These are phyloP conservation scores for Rosa persica DNA, from an alignment of 306 rosid genomes.

Conservation along the genomic window DNA sequence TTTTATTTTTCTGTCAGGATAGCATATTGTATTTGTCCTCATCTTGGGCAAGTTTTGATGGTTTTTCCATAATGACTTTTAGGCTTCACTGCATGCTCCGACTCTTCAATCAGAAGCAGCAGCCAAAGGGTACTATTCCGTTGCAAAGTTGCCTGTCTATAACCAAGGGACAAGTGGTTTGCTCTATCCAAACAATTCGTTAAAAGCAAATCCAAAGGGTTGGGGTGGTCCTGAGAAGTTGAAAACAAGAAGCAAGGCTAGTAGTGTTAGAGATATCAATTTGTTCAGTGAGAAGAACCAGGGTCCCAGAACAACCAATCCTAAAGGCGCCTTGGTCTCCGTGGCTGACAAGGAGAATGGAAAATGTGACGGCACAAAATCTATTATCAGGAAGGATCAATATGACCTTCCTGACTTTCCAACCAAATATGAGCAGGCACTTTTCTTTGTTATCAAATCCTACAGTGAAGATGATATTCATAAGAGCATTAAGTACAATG, in stretches of 20 bases:
- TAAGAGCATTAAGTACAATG: slow-evolving; percentile 82
- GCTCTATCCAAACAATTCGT: slow-evolving; percentile 47
- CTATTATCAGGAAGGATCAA: slow-evolving; percentile 45
- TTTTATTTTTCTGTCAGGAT: neutral
- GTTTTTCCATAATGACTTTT: slow-evolving; percentile 22
- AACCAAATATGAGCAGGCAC: slow-evolving; percentile 63
- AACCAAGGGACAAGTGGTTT: slow-evolving; percentile 59
- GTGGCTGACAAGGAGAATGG: slow-evolving; percentile 40
- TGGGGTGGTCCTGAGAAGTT: slow-evolving; percentile 63
- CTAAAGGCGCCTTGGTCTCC: slow-evolving; percentile 34
- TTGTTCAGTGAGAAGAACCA: slow-evolving; percentile 50
- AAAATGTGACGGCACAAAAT: slow-evolving; percentile 23
- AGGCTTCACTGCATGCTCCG: slow-evolving; percentile 45
- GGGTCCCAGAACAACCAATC: slow-evolving; percentile 54
- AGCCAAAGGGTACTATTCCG: slow-evolving; percentile 44
- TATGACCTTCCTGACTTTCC: slow-evolving; percentile 72
- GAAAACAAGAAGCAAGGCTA: slow-evolving; percentile 57
- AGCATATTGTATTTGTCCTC: neutral
- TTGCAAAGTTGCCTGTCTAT: slow-evolving; percentile 48
- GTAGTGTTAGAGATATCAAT: slow-evolving; percentile 20
- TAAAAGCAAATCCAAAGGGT: slow-evolving; percentile 45
- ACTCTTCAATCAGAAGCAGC: slow-evolving; percentile 47
- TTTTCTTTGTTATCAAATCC: slow-evolving; percentile 78
- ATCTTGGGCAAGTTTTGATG: slow-evolving; percentile 26
- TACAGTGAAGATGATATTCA: slow-evolving; percentile 90